Percentiles rank a stretch among this genome's conserved stretches.
Conservation (phyloP, 2,329 filamentous ascomycete genomes). For the Arthrobotrys iridis region DNA sequence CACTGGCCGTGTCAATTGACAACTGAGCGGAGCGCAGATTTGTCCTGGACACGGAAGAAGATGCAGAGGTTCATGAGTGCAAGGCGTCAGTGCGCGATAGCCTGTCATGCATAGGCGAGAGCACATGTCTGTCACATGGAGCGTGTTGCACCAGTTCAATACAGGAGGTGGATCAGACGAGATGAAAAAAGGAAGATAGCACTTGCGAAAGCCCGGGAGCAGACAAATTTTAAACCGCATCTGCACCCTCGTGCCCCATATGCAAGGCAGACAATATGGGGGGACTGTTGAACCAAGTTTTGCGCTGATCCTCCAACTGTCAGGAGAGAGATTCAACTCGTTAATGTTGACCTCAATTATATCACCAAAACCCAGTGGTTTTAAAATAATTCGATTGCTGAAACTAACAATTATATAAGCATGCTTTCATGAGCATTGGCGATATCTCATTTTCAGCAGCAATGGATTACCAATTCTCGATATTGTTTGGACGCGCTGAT, state of each 20-base stretch:
- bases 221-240: conserved; percentile 24
- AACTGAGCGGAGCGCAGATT: not conserved
- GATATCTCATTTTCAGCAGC: too few relatives aligned
- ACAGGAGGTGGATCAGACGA: conserved; percentile 46
- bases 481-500: too few relatives aligned
- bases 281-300: not conserved
- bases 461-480: too few relatives aligned
- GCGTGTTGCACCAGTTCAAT: conserved; percentile 44
- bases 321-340: too few relatives aligned
- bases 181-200: conserved; percentile 18
- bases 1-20: conserved; percentile 18
- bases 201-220: not conserved
- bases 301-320: conserved; percentile 8
- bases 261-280: conserved; percentile 31
- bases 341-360: too few relatives aligned
- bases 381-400: too few relatives aligned
- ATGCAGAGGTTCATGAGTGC: conserved; percentile 25
- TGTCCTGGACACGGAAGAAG: conserved; percentile 25
- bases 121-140: conserved; percentile 48
- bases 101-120: conserved; percentile 50
- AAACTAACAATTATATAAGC: too few relatives aligned
- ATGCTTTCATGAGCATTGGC: too few relatives aligned
- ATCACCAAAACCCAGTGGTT: too few relatives aligned
- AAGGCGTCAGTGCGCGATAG: conserved; percentile 51
- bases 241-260: conserved; percentile 28